phyloP scores from a whole-genome alignment of 2,329 filamentous ascomycete genomes.

The Fusarium domesticum region DNA sequence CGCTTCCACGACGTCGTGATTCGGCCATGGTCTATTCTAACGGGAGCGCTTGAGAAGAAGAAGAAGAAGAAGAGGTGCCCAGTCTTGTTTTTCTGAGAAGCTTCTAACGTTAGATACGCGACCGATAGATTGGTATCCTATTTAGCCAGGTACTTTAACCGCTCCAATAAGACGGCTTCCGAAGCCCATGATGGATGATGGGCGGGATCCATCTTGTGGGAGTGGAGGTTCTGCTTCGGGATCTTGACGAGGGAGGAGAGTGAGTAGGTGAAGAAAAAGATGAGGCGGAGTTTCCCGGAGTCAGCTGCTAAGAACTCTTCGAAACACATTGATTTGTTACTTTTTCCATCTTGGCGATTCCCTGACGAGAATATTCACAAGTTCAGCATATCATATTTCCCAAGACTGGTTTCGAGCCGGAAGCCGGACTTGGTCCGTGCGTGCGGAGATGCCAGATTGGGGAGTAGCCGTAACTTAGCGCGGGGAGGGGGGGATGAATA shows the following conservation, averaged over 20 bases:
- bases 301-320: no score
- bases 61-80: no score
- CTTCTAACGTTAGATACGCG: background rate
- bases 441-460: background rate
- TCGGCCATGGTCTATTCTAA: slow-evolving; percentile 1
- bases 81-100: background rate
- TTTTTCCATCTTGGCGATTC: no score
- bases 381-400: no score
- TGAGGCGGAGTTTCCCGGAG: no score
- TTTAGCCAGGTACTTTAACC: slow-evolving; percentile 17
- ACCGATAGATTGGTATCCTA: background rate
- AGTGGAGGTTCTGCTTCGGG: background rate
- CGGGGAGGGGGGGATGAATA: background rate
- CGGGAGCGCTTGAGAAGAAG: slow-evolving; percentile 10
- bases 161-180: slow-evolving; percentile 9
- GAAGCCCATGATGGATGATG: background rate
- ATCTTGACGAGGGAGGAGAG: background rate
- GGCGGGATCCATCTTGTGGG: background rate
- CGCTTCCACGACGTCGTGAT: background rate
- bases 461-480: no score
- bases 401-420: background rate
- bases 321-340: no score
- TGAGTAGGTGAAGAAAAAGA: no score
- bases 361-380: no score
- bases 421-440: background rate